phyloP scores from a whole-genome alignment of 768 basidiomycete genomes.

The Lactarius deliciosus region DNA sequence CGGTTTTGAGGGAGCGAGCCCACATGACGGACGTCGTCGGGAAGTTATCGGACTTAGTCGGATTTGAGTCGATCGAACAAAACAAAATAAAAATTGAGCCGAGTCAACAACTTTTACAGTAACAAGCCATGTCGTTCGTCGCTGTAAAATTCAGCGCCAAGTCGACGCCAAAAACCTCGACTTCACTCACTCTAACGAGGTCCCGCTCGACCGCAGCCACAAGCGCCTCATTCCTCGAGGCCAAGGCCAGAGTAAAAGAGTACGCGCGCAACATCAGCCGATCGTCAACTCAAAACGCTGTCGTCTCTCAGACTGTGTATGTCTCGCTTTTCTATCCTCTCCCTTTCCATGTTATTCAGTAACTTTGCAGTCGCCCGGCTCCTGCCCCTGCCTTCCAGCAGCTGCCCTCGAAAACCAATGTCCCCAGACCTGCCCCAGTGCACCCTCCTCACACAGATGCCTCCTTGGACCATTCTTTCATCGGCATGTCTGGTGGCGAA shows the following conservation, averaged over 20 bases:
- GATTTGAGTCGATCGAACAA: slow-evolving; percentile 6
- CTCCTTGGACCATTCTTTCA: slow-evolving; percentile 77
- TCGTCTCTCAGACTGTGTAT: slow-evolving; percentile 62
- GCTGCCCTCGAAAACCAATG: slow-evolving; percentile 44
- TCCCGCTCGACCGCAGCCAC: slow-evolving; percentile 51
- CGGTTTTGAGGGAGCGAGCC: slow-evolving; percentile 11
- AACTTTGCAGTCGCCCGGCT: slow-evolving; percentile 52
- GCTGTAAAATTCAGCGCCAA: slow-evolving; percentile 46
- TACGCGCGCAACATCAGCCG: slow-evolving; percentile 75
- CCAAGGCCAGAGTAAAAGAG: slow-evolving; percentile 77
- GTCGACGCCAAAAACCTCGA: slow-evolving; percentile 40
- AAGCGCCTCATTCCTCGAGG: slow-evolving; percentile 62
- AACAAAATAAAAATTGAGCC: neutral
- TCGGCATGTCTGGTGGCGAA: slow-evolving; percentile 93
- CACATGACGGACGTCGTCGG: slow-evolving; percentile 12
- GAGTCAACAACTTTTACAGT: neutral
- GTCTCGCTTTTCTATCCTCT: slow-evolving; percentile 31
- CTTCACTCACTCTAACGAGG: slow-evolving; percentile 43
- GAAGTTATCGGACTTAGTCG: slow-evolving; percentile 18
- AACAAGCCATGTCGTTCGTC: slow-evolving; percentile 42
- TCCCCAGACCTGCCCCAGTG: slow-evolving; percentile 39
- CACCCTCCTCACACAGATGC: slow-evolving; percentile 43
- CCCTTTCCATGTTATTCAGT: slow-evolving; percentile 2
- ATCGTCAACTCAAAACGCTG: slow-evolving; percentile 58
- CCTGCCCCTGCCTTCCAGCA: slow-evolving; percentile 58